Percentiles rank a stretch among this genome's conserved stretches.
phyloP scores from a whole-genome alignment of 192 early-diverging fungal genomes.

The Backusella sp. region DNA sequence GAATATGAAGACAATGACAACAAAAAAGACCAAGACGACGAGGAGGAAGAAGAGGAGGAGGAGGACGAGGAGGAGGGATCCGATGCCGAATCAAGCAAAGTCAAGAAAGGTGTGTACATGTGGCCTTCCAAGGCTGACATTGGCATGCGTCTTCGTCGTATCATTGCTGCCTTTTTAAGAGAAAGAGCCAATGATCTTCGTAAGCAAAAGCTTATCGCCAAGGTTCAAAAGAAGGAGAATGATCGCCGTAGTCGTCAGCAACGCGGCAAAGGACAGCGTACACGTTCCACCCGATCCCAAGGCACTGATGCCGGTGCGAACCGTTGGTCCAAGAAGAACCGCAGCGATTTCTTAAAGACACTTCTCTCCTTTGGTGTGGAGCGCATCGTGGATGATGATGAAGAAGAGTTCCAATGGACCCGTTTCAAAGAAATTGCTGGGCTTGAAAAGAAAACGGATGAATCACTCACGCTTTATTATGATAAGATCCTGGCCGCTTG shows the following conservation, averaged over 20 bases:
- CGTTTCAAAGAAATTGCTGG: constrained; percentile 69
- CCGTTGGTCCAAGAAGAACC: constrained; percentile 55
- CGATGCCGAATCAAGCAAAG: not conserved
- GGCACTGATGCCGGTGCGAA: constrained; percentile 28
- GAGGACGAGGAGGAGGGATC: not conserved
- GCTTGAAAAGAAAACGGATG: constrained; percentile 61
- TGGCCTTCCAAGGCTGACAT: constrained; percentile 64
- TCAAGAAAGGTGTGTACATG: constrained; percentile 31
- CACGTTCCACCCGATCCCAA: constrained; percentile 35
- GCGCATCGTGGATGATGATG: constrained; percentile 30
- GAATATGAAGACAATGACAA: not conserved
- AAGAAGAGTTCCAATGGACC: constrained; percentile 48
- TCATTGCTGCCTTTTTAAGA: constrained; percentile 53
- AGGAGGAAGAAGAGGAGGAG: not conserved
- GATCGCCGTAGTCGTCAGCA: constrained; percentile 37
- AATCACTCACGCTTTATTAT: constrained; percentile 65
- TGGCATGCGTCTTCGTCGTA: constrained; percentile 54
- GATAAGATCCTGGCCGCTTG: constrained; percentile 57
- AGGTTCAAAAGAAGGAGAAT: constrained; percentile 38
- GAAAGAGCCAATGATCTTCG: constrained; percentile 47
- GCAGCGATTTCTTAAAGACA: constrained; percentile 52
- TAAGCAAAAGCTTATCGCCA: constrained; percentile 34
- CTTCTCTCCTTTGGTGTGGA: constrained; percentile 57
- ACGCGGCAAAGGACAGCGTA: constrained; percentile 30
- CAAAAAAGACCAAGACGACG: not conserved